Evolutionary conservation across 495 filamentous ascomycete genomes (phyloP).

Genomic region (Chaetomium cochliodes): DNA sequence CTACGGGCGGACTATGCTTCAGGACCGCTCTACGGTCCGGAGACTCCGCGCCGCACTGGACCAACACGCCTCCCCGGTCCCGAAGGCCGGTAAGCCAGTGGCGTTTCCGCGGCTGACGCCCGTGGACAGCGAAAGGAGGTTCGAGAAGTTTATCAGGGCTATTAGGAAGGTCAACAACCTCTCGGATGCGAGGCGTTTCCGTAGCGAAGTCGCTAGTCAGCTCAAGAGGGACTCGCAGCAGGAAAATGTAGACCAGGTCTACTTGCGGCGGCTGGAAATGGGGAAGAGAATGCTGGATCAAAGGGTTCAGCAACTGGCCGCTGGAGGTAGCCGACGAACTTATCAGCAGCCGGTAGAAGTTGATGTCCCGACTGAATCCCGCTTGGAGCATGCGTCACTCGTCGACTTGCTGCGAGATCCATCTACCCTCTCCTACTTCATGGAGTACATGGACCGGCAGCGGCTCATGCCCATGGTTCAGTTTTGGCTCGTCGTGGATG

Average conservation of each 20-base stretch:
- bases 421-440: slow-evolving; percentile 92
- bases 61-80: slow-evolving; percentile 84
- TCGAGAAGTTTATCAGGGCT: slow-evolving; percentile 89
- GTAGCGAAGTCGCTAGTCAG: slow-evolving; percentile 90
- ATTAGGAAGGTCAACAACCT: slow-evolving; percentile 86
- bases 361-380: slow-evolving; percentile 49
- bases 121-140: slow-evolving; percentile 80
- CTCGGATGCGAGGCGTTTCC: slow-evolving; percentile 88
- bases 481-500: slow-evolving; percentile 98
- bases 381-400: slow-evolving; percentile 67
- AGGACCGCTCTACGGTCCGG: slow-evolving; percentile 92
- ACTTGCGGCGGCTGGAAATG: slow-evolving; percentile 83
- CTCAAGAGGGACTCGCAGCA: slow-evolving; percentile 79
- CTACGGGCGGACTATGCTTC: slow-evolving; percentile 80
- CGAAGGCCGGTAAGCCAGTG: slow-evolving; percentile 60
- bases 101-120: slow-evolving; percentile 58
- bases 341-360: slow-evolving; percentile 26
- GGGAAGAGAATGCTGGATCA: slow-evolving; percentile 89
- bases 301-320: slow-evolving; percentile 77
- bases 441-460: slow-evolving; percentile 98
- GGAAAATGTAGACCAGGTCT: slow-evolving; percentile 76
- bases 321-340: slow-evolving; percentile 55
- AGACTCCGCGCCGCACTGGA: slow-evolving; percentile 92
- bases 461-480: slow-evolving; percentile 85
- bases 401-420: slow-evolving; percentile 82